Evolutionary conservation across 345 rosid genomes (phyloP).

Genomic region (Excoecaria cochinchinensis): DNA sequence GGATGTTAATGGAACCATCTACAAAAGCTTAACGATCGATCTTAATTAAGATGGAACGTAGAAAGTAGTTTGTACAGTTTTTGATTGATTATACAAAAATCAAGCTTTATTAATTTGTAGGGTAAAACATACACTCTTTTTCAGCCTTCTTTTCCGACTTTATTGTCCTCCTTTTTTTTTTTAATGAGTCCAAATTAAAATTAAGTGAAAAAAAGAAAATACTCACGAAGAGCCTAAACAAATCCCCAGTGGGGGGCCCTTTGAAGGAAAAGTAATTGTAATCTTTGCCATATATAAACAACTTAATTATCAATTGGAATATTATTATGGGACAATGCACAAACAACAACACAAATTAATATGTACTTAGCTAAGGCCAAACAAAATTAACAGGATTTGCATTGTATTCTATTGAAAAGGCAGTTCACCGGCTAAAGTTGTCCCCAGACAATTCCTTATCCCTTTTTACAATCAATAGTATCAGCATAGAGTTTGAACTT

Average conservation of each 20-base stretch:
- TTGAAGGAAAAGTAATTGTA: conserved; percentile 26
- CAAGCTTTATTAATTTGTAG: conserved; percentile 30
- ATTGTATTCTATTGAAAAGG: conserved; percentile 52
- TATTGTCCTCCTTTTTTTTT: conserved; percentile 31
- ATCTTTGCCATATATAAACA: conserved; percentile 14
- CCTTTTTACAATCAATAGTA: conserved; percentile 27
- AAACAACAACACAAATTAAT: conserved; percentile 52
- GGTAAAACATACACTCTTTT: conserved; percentile 39
- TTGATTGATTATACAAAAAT: conserved; percentile 1
- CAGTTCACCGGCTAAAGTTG: conserved; percentile 32
- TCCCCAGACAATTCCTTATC: conserved; percentile 17
- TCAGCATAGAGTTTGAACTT: neutral
- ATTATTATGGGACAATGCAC: conserved; percentile 37
- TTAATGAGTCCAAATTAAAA: conserved; percentile 15
- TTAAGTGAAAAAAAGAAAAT: conserved; percentile 17
- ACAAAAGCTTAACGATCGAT: no score
- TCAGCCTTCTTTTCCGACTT: conserved; percentile 36
- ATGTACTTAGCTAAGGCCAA: conserved; percentile 15
- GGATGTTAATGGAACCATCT: no score
- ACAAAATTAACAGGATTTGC: conserved; percentile 27
- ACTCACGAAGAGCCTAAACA: conserved; percentile 35
- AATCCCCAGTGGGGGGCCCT: conserved; percentile 35
- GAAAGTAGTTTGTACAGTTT: conserved; percentile 26
- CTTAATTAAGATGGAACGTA: neutral
- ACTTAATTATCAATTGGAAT: conserved; percentile 18